A percentile compares a stretch with the other conserved stretches of the same genome.
Conservation (phyloP, 495 filamentous ascomycete species). For the Trichoderma erinaceum region DNA sequence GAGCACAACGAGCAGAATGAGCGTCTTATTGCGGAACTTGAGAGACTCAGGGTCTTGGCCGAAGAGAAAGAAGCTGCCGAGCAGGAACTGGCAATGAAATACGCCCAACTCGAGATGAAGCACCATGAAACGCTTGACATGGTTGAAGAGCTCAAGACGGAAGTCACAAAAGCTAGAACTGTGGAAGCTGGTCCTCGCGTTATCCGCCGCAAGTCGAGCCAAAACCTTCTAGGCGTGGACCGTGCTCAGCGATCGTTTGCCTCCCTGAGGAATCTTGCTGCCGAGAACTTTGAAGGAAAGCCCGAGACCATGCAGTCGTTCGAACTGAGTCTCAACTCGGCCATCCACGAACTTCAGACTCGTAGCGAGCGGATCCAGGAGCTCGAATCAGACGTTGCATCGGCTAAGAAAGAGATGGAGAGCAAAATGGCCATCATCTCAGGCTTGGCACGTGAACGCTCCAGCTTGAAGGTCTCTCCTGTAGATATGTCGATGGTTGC, state of each 20-base stretch:
- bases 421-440: slow-evolving; percentile 90
- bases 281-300: slow-evolving; percentile 73
- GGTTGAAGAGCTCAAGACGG: slow-evolving; percentile 82
- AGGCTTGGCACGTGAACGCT: slow-evolving; percentile 84
- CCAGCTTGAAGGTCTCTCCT: slow-evolving; percentile 77
- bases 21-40: slow-evolving; percentile 55
- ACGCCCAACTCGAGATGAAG: slow-evolving; percentile 70
- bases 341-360: slow-evolving; percentile 84
- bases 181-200: slow-evolving; percentile 60
- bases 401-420: slow-evolving; percentile 92
- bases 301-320: slow-evolving; percentile 88
- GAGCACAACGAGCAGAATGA: slow-evolving; percentile 20
- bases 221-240: slow-evolving; percentile 83
- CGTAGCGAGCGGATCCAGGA: slow-evolving; percentile 85
- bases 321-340: slow-evolving; percentile 81
- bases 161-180: slow-evolving; percentile 67
- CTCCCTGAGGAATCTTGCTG: slow-evolving; percentile 77
- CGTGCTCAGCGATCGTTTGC: slow-evolving; percentile 89
- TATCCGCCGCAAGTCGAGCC: slow-evolving; percentile 89
- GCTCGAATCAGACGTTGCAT: slow-evolving; percentile 76
- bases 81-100: slow-evolving; percentile 63
- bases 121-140: slow-evolving; percentile 76
- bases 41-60: slow-evolving; percentile 60
- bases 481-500: slow-evolving; percentile 93
- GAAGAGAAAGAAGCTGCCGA: slow-evolving; percentile 73